phyloP scores from a whole-genome alignment of 129 eudicot species.

The Silybum marianum region DNA sequence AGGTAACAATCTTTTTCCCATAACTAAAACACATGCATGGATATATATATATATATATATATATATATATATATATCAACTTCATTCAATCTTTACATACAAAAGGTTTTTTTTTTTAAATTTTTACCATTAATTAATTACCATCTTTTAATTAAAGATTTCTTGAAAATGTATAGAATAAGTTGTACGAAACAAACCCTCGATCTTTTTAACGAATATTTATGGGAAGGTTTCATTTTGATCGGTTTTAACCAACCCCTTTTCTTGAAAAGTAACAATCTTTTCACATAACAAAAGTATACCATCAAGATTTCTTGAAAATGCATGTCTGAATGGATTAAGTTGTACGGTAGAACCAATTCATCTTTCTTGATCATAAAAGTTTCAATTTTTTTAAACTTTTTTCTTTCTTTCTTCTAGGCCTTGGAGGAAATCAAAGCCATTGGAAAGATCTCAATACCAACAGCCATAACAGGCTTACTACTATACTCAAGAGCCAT shows the following conservation, averaged over 20 bases:
- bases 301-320: slow-evolving; percentile 10
- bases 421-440: slow-evolving; percentile 80
- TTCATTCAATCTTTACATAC: background rate
- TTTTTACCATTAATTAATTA: too few relatives aligned
- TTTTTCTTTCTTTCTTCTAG: slow-evolving; percentile 41
- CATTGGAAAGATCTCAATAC: slow-evolving; percentile 83
- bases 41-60: background rate
- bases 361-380: background rate
- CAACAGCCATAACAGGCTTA: slow-evolving; percentile 79
- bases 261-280: slow-evolving; percentile 1
- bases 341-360: slow-evolving; percentile 9
- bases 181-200: slow-evolving; percentile 14
- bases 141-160: background rate
- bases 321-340: background rate
- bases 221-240: slow-evolving; percentile 6
- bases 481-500: slow-evolving; percentile 78
- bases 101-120: background rate
- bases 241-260: background rate
- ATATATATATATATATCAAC: background rate
- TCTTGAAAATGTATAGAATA: slow-evolving; percentile 1
- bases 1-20: slow-evolving; percentile 46
- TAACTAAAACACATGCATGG: background rate
- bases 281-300: background rate
- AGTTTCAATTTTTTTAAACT: slow-evolving; percentile 12
- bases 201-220: background rate